phyloP scores from a whole-genome alignment of 306 rosid species.

The Dryas octopetala region DNA sequence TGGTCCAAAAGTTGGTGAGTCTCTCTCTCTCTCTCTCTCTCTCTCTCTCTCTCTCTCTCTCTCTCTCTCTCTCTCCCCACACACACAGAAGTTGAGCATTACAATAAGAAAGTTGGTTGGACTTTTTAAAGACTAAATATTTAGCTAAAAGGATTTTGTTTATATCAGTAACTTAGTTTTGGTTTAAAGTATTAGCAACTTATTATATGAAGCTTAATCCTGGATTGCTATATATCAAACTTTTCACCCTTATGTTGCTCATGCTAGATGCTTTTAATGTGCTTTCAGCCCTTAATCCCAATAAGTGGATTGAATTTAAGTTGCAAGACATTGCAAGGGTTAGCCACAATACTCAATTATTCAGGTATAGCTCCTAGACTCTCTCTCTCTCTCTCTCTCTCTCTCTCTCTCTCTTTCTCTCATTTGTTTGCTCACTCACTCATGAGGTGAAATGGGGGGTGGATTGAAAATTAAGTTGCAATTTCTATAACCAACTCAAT shows the following conservation, averaged over 20 bases:
- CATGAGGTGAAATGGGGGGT: too few relatives aligned
- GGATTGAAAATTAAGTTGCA: too few relatives aligned
- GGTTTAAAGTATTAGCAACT: neutral
- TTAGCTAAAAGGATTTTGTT: neutral
- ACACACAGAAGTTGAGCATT: neutral
- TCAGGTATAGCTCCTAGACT: slow-evolving; percentile 53
- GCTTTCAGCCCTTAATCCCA: slow-evolving; percentile 66
- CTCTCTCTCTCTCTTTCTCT: too few relatives aligned
- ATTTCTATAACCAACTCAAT: too few relatives aligned
- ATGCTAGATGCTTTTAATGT: slow-evolving; percentile 9
- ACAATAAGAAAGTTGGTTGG: neutral
- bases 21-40: slow-evolving; percentile 16
- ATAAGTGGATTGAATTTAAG: slow-evolving; percentile 81
- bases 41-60: neutral
- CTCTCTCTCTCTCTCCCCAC: neutral
- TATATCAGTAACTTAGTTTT: neutral
- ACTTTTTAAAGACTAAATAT: neutral
- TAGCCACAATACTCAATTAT: slow-evolving; percentile 75
- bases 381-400: neutral
- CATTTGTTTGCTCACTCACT: too few relatives aligned
- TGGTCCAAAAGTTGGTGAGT: slow-evolving; percentile 52
- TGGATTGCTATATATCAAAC: neutral
- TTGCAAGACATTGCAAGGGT: slow-evolving; percentile 90
- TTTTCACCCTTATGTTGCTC: neutral
- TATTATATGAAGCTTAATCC: neutral